These are phyloP conservation scores for Datura wrightii DNA, from an alignment of 257 asterid genomes.

Conservation along the genomic window DNA sequence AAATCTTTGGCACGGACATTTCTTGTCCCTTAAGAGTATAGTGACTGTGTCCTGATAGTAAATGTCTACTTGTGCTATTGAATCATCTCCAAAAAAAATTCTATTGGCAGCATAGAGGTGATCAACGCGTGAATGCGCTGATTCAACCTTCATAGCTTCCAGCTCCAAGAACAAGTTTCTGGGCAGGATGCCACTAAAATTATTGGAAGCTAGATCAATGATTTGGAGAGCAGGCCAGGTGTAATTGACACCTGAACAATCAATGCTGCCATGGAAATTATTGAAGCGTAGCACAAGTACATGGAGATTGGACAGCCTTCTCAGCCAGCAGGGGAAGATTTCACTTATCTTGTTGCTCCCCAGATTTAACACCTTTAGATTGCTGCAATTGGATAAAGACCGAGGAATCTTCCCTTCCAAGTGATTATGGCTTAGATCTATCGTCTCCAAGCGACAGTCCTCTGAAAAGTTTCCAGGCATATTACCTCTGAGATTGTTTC, in stretches of 20 bases:
- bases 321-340: conserved; percentile 40
- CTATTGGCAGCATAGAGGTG: conserved; percentile 35
- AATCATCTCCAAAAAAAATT: conserved; percentile 3
- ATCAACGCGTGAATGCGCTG: neutral
- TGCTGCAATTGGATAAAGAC: conserved; percentile 52
- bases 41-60: conserved; percentile 44
- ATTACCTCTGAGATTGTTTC: conserved; percentile 52
- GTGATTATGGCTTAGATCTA: conserved; percentile 52
- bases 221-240: conserved; percentile 74
- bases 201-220: conserved; percentile 60
- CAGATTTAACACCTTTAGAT: conserved; percentile 44
- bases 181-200: conserved; percentile 51
- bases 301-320: conserved; percentile 45
- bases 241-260: conserved; percentile 37
- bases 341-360: conserved; percentile 46
- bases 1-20: conserved; percentile 35
- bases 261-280: conserved; percentile 54
- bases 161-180: conserved; percentile 45
- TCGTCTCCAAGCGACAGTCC: conserved; percentile 43
- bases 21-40: conserved; percentile 44
- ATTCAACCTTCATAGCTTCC: conserved; percentile 47
- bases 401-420: conserved; percentile 49
- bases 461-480: conserved; percentile 48
- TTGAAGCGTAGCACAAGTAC: conserved; percentile 62
- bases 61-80: neutral